Evolutionary conservation across 352 stramenopile genomes (phyloP).

Genomic region (Globisporangium radiosum): DNA sequence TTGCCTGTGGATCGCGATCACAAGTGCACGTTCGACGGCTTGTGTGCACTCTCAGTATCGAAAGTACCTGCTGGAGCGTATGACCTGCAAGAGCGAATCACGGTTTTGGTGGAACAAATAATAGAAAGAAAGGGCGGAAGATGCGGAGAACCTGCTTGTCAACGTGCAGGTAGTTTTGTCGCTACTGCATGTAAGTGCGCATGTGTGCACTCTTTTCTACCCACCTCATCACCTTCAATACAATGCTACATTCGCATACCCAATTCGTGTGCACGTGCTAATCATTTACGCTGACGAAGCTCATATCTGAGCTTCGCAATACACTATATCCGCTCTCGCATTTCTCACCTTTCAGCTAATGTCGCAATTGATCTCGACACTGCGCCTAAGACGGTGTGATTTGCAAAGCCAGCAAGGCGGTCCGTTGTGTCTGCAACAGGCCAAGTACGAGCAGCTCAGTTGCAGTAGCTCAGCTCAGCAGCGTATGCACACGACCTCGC

Average conservation of each 20-base stretch:
- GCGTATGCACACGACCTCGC: not conserved
- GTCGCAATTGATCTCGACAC: not conserved
- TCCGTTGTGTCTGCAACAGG: not conserved
- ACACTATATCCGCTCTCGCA: no score
- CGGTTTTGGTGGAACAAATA: conserved; percentile 23
- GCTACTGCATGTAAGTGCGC: no score
- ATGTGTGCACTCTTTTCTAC: no score
- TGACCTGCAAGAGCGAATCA: no score
- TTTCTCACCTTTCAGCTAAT: not conserved
- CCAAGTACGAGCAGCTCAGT: no score
- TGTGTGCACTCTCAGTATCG: no score
- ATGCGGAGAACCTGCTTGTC: conserved; percentile 5
- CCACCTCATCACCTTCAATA: no score
- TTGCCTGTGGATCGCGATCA: no score
- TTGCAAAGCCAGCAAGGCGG: not conserved
- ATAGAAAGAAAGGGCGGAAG: conserved; percentile 10
- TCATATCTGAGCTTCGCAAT: not conserved
- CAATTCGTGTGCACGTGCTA: not conserved
- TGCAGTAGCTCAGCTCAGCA: not conserved
- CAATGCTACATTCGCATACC: no score
- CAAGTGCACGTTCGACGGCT: no score
- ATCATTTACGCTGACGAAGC: not conserved
- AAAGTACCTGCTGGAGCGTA: no score
- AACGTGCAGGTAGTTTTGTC: no score
- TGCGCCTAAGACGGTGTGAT: not conserved